Evolutionary conservation across 2,329 filamentous ascomycete species (phyloP).

Genomic region (Sordariomycetes sp.): DNA sequence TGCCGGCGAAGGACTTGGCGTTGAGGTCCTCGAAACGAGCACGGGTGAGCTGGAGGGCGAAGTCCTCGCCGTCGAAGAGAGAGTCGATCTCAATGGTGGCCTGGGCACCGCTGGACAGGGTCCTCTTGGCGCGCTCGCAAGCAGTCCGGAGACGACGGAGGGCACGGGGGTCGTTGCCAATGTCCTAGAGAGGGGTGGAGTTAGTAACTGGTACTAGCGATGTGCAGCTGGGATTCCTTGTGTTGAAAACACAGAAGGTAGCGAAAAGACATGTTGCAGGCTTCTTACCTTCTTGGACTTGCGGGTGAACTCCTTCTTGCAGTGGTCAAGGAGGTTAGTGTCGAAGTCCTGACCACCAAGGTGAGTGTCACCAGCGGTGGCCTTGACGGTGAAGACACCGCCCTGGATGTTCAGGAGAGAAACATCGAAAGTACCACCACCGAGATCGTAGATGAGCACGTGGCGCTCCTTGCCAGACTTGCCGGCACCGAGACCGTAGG

Average conservation of each 20-base stretch:
- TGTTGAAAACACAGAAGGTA: no score
- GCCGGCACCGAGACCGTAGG: conserved; percentile 90
- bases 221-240: no score
- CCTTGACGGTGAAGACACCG: conserved; percentile 98
- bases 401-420: conserved; percentile 97
- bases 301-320: conserved; percentile 87
- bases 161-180: conserved; percentile 75
- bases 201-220: conserved; percentile 55
- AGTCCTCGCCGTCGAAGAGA: conserved; percentile 95
- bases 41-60: conserved; percentile 94
- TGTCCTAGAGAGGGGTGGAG: conserved; percentile 30
- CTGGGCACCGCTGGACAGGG: conserved; percentile 91
- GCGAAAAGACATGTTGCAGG: no score
- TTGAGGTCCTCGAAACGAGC: conserved; percentile 98
- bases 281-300: conserved; percentile 53
- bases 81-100: conserved; percentile 98
- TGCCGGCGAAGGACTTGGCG: conserved; percentile 86
- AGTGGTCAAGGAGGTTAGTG: conserved; percentile 88
- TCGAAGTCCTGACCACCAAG: conserved; percentile 95
- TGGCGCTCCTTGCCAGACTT: conserved; percentile 97
- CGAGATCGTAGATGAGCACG: conserved; percentile 98
- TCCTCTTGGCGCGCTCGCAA: conserved; percentile 99
- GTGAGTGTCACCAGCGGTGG: conserved; percentile 94
- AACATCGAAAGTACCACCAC: conserved; percentile 99
- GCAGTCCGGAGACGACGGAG: conserved; percentile 92